phyloP scores from a whole-genome alignment of 768 basidiomycete species.

The Grammothele lineata region DNA sequence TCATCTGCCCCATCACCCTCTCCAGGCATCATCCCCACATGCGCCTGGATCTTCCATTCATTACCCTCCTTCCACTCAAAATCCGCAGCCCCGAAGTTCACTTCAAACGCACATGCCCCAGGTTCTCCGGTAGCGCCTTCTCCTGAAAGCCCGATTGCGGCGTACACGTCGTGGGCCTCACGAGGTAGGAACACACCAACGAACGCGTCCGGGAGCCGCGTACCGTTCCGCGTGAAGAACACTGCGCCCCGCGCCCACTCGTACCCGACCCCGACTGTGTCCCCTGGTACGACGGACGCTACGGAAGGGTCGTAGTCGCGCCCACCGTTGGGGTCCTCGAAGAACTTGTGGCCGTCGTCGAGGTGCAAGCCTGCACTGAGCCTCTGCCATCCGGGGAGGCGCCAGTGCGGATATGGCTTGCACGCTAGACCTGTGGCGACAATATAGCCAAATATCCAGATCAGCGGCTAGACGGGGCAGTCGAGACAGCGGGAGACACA shows the following conservation, averaged over 20 bases:
- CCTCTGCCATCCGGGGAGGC: constrained; percentile 71
- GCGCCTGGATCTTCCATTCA: constrained; percentile 61
- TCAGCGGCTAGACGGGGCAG: background rate
- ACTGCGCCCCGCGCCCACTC: constrained; percentile 46
- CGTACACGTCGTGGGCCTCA: constrained; percentile 52
- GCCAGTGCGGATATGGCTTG: constrained; percentile 59
- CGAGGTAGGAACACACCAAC: constrained; percentile 54
- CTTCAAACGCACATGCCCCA: constrained; percentile 48
- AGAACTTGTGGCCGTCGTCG: constrained; percentile 72
- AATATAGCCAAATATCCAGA: background rate
- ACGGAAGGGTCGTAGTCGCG: constrained; percentile 45
- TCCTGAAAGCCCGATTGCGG: constrained; percentile 52
- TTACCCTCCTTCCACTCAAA: constrained; percentile 64
- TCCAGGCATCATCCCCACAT: constrained; percentile 47
- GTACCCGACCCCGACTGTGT: constrained; percentile 63
- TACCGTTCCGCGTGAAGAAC: constrained; percentile 66
- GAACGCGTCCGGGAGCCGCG: constrained; percentile 53
- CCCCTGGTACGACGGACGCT: constrained; percentile 36
- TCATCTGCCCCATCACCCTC: constrained; percentile 32
- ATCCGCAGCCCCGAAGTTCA: constrained; percentile 61
- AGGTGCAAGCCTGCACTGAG: constrained; percentile 62
- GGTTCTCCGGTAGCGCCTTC: too few relatives aligned
- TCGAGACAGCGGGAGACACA: constrained; percentile 9
- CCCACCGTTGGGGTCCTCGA: constrained; percentile 62
- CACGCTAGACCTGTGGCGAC: constrained; percentile 52